These are phyloP conservation scores for Pisolithus marmoratus DNA, from an alignment of 768 basidiomycete genomes.

Conservation along the genomic window DNA sequence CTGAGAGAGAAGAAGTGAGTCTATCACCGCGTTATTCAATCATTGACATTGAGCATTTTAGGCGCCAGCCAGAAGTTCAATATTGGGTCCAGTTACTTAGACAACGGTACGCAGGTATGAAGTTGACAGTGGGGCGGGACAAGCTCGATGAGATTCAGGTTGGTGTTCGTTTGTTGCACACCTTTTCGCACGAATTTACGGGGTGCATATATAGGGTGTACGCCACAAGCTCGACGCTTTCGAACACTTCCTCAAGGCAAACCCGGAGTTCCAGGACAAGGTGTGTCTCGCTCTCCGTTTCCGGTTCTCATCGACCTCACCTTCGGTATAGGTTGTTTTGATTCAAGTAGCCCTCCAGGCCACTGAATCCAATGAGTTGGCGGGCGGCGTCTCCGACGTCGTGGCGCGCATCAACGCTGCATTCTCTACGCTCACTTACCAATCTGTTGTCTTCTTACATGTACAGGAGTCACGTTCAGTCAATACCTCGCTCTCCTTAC, in stretches of 20 bases:
- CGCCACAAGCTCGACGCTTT: conserved; percentile 81
- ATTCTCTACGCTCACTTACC: conserved; percentile 81
- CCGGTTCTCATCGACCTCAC: not conserved
- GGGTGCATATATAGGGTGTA: conserved; percentile 51
- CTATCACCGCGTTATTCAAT: not conserved
- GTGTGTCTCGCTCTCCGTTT: conserved; percentile 24
- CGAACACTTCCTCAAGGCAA: conserved; percentile 73
- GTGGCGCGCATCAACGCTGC: conserved; percentile 78
- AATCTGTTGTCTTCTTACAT: conserved; percentile 81
- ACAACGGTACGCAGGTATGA: too few relatives aligned
- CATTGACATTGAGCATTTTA: too few relatives aligned
- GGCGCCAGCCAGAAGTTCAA: too few relatives aligned
- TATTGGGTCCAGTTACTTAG: too few relatives aligned
- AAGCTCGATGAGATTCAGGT: conserved; percentile 84
- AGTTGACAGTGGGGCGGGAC: conserved; percentile 81
- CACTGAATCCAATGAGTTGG: conserved; percentile 66
- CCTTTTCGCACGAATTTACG: not conserved
- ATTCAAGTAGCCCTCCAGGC: conserved; percentile 87
- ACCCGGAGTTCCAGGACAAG: conserved; percentile 74
- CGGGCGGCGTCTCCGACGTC: conserved; percentile 63
- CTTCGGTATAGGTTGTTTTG: conserved; percentile 53
- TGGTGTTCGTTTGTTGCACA: conserved; percentile 1
- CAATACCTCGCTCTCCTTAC: conserved; percentile 80
- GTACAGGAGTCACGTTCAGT: conserved; percentile 82
- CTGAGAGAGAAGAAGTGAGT: conserved; percentile 65